Evolutionary conservation across 208 protist species (phyloP).

Genomic region (Leptomonas pyrrhocoris): DNA sequence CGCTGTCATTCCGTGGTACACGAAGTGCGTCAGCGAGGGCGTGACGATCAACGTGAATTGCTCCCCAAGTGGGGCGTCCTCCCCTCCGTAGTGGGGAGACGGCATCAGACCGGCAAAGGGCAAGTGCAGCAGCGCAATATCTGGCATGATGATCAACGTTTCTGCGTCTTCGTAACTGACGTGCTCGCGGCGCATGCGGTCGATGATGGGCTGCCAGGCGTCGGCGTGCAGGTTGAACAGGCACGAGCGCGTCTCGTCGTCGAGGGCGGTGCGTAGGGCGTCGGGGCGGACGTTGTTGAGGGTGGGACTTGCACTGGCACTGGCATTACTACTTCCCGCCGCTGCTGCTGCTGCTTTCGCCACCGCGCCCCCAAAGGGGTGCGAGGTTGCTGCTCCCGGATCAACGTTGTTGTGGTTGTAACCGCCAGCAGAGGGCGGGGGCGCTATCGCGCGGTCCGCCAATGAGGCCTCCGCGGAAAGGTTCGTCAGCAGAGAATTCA

Average conservation of each 20-base stretch:
- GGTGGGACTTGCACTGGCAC: conserved; percentile 2
- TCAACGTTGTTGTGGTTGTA: conserved; percentile 14
- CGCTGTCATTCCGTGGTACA: conserved; percentile 42
- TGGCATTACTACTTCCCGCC: conserved; percentile 9
- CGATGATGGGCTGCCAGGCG: conserved; percentile 71
- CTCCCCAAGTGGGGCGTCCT: conserved; percentile 55
- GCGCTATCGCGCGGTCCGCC: neutral
- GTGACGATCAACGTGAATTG: conserved; percentile 68
- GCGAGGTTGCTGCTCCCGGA: conserved; percentile 6
- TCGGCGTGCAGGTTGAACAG: conserved; percentile 79
- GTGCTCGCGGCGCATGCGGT: conserved; percentile 45
- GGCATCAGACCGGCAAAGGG: conserved; percentile 76
- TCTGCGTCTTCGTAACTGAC: conserved; percentile 50
- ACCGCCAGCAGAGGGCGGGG: neutral
- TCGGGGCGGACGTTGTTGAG: conserved; percentile 14
- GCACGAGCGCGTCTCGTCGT: conserved; percentile 37
- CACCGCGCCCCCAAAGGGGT: conserved; percentile 27
- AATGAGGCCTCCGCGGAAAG: conserved; percentile 20
- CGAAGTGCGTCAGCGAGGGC: conserved; percentile 69
- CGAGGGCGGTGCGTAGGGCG: conserved; percentile 24
- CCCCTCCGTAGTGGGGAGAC: conserved; percentile 37
- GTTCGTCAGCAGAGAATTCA: conserved; percentile 20
- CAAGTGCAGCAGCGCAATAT: conserved; percentile 73
- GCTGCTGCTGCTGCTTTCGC: conserved; percentile 9
- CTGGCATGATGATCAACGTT: conserved; percentile 76